phyloP scores from a whole-genome alignment of 495 filamentous ascomycete genomes.

The Acidiella bohemica region DNA sequence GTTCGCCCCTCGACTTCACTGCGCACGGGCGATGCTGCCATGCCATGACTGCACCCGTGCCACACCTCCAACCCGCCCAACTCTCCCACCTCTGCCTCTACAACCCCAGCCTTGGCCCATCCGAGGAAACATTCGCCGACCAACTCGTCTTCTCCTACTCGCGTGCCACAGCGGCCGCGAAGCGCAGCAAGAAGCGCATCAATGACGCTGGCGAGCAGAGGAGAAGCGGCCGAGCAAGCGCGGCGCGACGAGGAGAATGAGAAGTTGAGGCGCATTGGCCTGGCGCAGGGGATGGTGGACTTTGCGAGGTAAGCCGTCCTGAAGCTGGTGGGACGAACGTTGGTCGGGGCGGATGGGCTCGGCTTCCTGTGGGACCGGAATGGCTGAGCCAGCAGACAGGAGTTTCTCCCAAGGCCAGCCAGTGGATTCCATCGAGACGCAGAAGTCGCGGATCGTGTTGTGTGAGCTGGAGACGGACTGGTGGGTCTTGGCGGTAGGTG shows the following conservation, averaged over 20 bases:
- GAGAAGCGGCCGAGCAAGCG: constrained; percentile 27
- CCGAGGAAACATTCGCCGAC: constrained; percentile 75
- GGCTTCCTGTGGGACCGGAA: not conserved
- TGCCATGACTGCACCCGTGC: no score
- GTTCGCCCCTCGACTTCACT: no score
- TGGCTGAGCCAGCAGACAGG: constrained; percentile 28
- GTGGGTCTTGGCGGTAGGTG: constrained; percentile 79
- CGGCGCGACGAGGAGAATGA: constrained; percentile 57
- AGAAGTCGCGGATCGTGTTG: constrained; percentile 68
- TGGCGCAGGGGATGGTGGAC: constrained; percentile 93
- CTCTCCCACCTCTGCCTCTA: constrained; percentile 85
- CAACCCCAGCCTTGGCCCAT: constrained; percentile 76
- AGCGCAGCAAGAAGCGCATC: constrained; percentile 23
- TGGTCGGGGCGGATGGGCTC: constrained; percentile 3
- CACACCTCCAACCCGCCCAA: constrained; percentile 68
- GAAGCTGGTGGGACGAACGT: no score
- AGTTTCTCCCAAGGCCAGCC: constrained; percentile 65
- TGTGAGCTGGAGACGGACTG: constrained; percentile 77
- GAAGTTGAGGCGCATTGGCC: constrained; percentile 79
- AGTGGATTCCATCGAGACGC: constrained; percentile 79
- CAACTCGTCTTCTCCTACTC: constrained; percentile 91
- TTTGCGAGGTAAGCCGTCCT: constrained; percentile 66
- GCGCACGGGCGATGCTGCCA: no score
- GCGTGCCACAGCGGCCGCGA: constrained; percentile 30
- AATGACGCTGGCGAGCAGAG: constrained; percentile 24